Evolutionary conservation across 352 stramenopile genomes (phyloP), one percentile per base, ranked within the genome.

Genomic region (Pythium rhizo-oryzae): DNA sequence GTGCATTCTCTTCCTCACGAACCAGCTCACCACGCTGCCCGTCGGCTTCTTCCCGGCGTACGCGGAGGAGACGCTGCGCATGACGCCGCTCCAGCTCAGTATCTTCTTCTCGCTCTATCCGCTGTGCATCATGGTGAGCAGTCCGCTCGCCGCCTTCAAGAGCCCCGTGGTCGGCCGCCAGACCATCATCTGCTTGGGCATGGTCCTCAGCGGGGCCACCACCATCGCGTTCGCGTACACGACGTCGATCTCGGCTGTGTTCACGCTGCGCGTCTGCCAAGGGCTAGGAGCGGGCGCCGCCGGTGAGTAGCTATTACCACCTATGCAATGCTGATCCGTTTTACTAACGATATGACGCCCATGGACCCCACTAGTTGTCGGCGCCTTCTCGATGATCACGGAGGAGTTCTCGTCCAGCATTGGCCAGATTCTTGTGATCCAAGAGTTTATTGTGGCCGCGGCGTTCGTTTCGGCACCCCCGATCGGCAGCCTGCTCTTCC

Each of bases 41-140:
- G 84, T 92, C n/a, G 84, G 84, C 28, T 92, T 92, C 74, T 90
- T 89, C 70, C 84, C 84, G 33, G 66, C 68, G 13, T 90, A 90
- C 71, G 84, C 79, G 46, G 62, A 80, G 46, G 59, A 78, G 39
- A 65, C 23, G n/a, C 74, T 87, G 1, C 62, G 74, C 60, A 85
- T 89, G 75, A 79, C 78, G 23, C 62, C 72, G 18, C 57, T 65
- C 30, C 66, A 90, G 64, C 67, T 92, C 57, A 86, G 80, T 53
- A 47, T 89, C 69, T 89, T 92, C 72, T 92, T 92, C 68, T 80
- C 84, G 24, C 67, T 90, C 33, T 92, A 90, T 62, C 84, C 84
- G 47, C 70, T 92, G 21, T 90, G 82, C 54, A 85, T 90, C 78
- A 92, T 92, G 84, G 35, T 87, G 60, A 86, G 79, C 63, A 90